Evolutionary conservation across 768 basidiomycete species (phyloP).

Genomic region (Lyophyllum semitale): DNA sequence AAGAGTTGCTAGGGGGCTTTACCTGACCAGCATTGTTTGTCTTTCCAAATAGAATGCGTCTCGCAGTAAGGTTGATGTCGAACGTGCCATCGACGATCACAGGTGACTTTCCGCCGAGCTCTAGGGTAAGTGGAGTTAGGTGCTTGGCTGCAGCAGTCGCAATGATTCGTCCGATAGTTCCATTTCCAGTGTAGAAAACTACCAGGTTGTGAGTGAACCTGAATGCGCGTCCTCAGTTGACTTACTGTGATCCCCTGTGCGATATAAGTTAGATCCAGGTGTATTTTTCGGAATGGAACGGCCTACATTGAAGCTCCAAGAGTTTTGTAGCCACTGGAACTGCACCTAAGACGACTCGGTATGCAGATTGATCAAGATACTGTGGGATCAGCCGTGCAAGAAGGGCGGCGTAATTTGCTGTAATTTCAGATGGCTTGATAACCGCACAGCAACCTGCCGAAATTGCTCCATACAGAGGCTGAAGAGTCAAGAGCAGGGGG

Average conservation of each 20-base stretch:
- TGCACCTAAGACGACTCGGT: slow-evolving; percentile 58
- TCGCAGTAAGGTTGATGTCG: slow-evolving; percentile 48
- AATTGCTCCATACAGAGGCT: slow-evolving; percentile 70
- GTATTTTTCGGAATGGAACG: background rate
- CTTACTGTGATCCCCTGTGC: slow-evolving; percentile 31
- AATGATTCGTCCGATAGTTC: slow-evolving; percentile 47
- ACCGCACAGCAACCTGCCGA: slow-evolving; percentile 71
- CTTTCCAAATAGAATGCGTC: slow-evolving; percentile 70
- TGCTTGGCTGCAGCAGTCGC: slow-evolving; percentile 54
- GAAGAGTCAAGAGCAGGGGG: slow-evolving; percentile 55
- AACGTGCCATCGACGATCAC: slow-evolving; percentile 40
- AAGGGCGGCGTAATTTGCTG: slow-evolving; percentile 48
- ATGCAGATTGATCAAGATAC: slow-evolving; percentile 49
- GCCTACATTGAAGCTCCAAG: slow-evolving; percentile 45
- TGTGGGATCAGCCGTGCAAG: slow-evolving; percentile 57
- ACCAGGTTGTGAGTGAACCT: background rate
- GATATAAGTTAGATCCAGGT: background rate
- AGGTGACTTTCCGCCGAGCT: slow-evolving; percentile 56
- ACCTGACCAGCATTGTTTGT: slow-evolving; percentile 66
- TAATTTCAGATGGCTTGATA: slow-evolving; percentile 68
- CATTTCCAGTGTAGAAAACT: slow-evolving; percentile 51
- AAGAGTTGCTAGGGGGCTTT: background rate
- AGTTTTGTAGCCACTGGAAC: slow-evolving; percentile 58
- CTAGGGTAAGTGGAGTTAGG: slow-evolving; percentile 56
- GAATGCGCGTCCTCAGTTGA: background rate